A percentile compares a stretch with the other conserved stretches of the same genome.
Evolutionary conservation across 1,284 basidiomycete genomes (phyloP).

Genomic region (Spongiforma sp.): DNA sequence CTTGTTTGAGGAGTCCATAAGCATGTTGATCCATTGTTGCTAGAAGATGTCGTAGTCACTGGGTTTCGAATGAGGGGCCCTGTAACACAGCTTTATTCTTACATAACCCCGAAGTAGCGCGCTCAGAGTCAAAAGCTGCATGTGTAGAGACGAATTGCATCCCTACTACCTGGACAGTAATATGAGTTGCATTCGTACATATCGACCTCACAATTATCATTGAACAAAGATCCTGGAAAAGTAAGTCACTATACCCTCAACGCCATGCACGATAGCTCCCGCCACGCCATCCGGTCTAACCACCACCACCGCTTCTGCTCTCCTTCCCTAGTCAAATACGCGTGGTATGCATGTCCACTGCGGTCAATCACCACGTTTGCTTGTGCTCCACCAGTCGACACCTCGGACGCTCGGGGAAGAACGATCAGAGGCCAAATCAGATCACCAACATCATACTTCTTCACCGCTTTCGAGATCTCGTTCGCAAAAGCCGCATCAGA

Average conservation of each 20-base stretch:
- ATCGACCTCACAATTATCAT: too few relatives aligned
- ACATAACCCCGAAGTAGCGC: too few relatives aligned
- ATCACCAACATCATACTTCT: neutral
- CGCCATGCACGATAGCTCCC: conserved; percentile 39
- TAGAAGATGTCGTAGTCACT: neutral
- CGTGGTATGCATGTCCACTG: conserved; percentile 26
- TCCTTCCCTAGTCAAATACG: conserved; percentile 22
- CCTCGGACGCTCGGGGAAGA: conserved; percentile 13
- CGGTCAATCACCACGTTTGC: conserved; percentile 16
- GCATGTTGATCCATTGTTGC: neutral
- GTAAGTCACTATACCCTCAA: conserved; percentile 37
- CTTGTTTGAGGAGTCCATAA: neutral
- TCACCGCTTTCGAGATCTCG: neutral
- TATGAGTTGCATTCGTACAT: too few relatives aligned
- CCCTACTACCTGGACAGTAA: too few relatives aligned
- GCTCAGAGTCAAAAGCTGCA: too few relatives aligned
- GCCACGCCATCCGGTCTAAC: conserved; percentile 10
- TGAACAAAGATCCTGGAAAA: conserved; percentile 19
- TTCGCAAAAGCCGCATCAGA: neutral
- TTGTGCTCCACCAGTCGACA: neutral
- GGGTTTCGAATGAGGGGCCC: too few relatives aligned
- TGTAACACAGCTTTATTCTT: too few relatives aligned
- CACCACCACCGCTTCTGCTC: conserved; percentile 6
- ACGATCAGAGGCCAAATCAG: conserved; percentile 14
- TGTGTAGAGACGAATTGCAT: too few relatives aligned